Percentiles rank a stretch among this genome's conserved stretches.
phyloP scores from a whole-genome alignment of 768 basidiomycete species.

The Suillus clintonianus region DNA sequence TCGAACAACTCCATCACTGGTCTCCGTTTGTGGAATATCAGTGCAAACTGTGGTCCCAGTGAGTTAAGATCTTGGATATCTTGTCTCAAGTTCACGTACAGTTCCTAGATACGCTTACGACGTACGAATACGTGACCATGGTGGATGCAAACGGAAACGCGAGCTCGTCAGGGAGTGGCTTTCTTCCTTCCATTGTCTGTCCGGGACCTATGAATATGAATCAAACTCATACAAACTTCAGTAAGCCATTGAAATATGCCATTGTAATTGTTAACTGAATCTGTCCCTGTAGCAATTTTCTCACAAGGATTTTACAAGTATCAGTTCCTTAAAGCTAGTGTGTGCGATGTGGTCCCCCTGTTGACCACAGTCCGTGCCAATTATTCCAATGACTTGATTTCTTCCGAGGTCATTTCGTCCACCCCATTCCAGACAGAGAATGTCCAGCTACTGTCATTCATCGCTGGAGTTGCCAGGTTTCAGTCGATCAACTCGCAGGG shows the following conservation, averaged over 20 bases:
- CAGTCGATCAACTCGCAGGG: conserved; percentile 14
- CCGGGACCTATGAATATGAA: conserved; percentile 1
- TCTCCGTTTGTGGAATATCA: conserved; percentile 5
- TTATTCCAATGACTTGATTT: conserved; percentile 6
- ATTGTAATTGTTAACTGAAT: not conserved
- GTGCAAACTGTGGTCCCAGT: conserved; percentile 2
- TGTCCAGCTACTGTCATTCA: conserved; percentile 11
- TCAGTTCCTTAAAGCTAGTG: conserved; percentile 5
- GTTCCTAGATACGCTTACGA: not conserved
- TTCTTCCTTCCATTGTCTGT: conserved; percentile 13
- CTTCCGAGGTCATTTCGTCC: not conserved
- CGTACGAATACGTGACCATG: conserved; percentile 5
- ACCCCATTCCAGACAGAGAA: not conserved
- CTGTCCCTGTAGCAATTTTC: conserved; percentile 2
- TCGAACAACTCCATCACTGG: not conserved
- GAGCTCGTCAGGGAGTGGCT: not conserved
- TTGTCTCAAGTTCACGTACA: too few relatives aligned
- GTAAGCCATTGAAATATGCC: not conserved
- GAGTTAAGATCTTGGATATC: not conserved
- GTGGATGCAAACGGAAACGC: not conserved
- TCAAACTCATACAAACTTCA: not conserved
- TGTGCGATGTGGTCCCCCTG: conserved; percentile 10
- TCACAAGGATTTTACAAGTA: conserved; percentile 8
- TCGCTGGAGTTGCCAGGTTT: conserved; percentile 10
- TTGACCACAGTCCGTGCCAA: conserved; percentile 8